A percentile compares a stretch with the other conserved stretches of the same genome.
Evolutionary conservation across 495 filamentous ascomycete species (phyloP).

Genomic region (Neurospora sp.): DNA sequence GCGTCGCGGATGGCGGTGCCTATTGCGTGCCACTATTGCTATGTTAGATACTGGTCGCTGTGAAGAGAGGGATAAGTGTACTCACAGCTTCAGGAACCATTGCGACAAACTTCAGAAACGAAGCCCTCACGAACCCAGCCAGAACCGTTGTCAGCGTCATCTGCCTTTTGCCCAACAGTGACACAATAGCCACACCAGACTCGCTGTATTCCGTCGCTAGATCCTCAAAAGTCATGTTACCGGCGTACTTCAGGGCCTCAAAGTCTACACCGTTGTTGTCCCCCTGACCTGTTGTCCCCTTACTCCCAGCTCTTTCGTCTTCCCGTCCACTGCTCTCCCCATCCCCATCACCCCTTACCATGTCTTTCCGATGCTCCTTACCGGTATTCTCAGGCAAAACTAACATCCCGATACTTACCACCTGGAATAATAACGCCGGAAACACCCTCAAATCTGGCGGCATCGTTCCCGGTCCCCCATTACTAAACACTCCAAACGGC

Average conservation of each 20-base stretch:
- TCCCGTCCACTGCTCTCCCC: neutral
- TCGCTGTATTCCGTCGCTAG: conserved; percentile 50
- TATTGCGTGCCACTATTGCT: conserved; percentile 47
- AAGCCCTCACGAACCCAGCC: conserved; percentile 43
- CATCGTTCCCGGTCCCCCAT: conserved; percentile 31
- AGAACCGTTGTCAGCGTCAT: conserved; percentile 46
- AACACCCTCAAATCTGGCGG: conserved; percentile 38
- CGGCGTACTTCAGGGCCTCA: conserved; percentile 45
- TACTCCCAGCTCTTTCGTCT: neutral
- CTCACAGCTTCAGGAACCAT: conserved; percentile 40
- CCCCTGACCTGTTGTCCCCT: neutral
- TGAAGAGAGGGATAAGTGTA: neutral
- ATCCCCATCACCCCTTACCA: neutral
- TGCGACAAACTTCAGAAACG: conserved; percentile 40
- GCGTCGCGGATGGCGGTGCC: conserved; percentile 49
- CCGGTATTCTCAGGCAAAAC: conserved; percentile 39
- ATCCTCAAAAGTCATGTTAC: conserved; percentile 49
- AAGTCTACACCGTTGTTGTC: conserved; percentile 9
- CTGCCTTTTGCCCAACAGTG: conserved; percentile 44
- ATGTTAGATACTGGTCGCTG: conserved; percentile 5
- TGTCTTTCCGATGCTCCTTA: conserved; percentile 6
- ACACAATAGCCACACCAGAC: conserved; percentile 40
- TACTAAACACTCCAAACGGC: conserved; percentile 34
- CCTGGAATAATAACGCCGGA: conserved; percentile 48
- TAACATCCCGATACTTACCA: conserved; percentile 44